A percentile compares a stretch with the other conserved stretches of the same genome.
Conservation (phyloP, 495 filamentous ascomycete genomes). For the Evansstolkia leycettana region DNA sequence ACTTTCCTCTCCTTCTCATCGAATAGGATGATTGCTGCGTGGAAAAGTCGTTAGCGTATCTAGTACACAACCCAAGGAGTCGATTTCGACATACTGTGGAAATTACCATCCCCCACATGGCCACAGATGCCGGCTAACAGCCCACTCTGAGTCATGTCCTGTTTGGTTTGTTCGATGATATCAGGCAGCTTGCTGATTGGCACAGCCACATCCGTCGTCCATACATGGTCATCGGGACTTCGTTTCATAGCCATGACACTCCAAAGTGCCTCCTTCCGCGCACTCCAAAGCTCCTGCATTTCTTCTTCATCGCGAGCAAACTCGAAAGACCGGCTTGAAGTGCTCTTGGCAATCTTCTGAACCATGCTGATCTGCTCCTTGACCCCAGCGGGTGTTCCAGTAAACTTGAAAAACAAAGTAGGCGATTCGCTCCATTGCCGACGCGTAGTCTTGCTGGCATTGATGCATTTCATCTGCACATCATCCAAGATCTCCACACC, state of each 20-base stretch:
- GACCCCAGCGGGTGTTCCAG: slow-evolving; percentile 42
- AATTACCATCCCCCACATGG: slow-evolving; percentile 60
- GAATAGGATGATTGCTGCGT: slow-evolving; percentile 42
- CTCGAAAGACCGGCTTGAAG: slow-evolving; percentile 42
- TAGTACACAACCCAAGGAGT: not conserved
- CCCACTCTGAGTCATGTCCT: slow-evolving; percentile 42
- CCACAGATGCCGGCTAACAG: slow-evolving; percentile 49
- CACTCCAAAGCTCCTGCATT: slow-evolving; percentile 47
- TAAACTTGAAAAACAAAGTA: slow-evolving; percentile 56
- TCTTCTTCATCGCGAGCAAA: slow-evolving; percentile 45
- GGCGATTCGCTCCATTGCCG: slow-evolving; percentile 48
- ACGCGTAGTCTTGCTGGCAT: slow-evolving; percentile 40
- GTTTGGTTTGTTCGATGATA: slow-evolving; percentile 51
- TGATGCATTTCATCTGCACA: slow-evolving; percentile 55
- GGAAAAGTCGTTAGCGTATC: not conserved
- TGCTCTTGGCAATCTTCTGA: slow-evolving; percentile 37
- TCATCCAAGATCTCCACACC: slow-evolving; percentile 55
- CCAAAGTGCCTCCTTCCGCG: slow-evolving; percentile 49
- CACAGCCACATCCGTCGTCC: slow-evolving; percentile 57
- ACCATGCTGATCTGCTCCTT: slow-evolving; percentile 50
- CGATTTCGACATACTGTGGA: slow-evolving; percentile 35
- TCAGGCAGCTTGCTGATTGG: slow-evolving; percentile 49
- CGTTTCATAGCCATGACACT: slow-evolving; percentile 46
- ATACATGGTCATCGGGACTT: slow-evolving; percentile 44
- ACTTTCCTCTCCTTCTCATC: slow-evolving; percentile 30